Evolutionary conservation across 2,329 filamentous ascomycete genomes (phyloP).

Genomic region (Ceratocystis ficicola): DNA sequence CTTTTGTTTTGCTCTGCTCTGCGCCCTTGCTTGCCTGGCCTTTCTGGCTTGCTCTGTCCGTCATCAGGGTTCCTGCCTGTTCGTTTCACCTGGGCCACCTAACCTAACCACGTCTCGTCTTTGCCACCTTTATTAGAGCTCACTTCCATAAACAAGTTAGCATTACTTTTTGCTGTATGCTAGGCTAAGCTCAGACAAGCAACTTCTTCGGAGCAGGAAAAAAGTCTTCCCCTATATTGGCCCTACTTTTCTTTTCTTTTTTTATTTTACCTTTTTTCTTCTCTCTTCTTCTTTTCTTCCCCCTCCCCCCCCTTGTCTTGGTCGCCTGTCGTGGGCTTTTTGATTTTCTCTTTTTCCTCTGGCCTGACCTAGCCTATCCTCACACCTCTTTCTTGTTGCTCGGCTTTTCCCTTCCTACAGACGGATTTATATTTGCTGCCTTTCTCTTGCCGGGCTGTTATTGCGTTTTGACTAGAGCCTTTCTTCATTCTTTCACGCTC

Average conservation of each 20-base stretch:
- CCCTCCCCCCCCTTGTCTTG: neutral
- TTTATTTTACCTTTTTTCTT: neutral
- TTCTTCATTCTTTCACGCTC: neutral
- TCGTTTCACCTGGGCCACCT: conserved; percentile 10
- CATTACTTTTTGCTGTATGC: conserved; percentile 7
- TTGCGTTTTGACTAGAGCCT: neutral
- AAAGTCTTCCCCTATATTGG: conserved; percentile 12
- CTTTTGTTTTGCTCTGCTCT: neutral
- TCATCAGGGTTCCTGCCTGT: conserved; percentile 1
- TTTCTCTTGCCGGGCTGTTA: neutral
- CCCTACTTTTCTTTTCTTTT: neutral
- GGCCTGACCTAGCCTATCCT: conserved; percentile 5
- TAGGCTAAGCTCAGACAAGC: conserved; percentile 11
- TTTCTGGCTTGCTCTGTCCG: neutral
- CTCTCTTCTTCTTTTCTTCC: neutral
- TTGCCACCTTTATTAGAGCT: conserved; percentile 13
- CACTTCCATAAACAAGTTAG: conserved; percentile 6
- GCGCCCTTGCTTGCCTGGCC: neutral
- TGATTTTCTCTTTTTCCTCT: conserved; percentile 15
- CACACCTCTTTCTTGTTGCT: neutral
- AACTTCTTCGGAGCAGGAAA: neutral
- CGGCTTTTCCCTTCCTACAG: conserved; percentile 1
- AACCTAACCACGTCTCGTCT: neutral
- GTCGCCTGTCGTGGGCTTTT: conserved; percentile 1
- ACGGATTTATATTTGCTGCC: neutral